A percentile compares a stretch with the other conserved stretches of the same genome.
Conservation (phyloP, 2,329 filamentous ascomycete species). For the Aspergillus neoniger region DNA sequence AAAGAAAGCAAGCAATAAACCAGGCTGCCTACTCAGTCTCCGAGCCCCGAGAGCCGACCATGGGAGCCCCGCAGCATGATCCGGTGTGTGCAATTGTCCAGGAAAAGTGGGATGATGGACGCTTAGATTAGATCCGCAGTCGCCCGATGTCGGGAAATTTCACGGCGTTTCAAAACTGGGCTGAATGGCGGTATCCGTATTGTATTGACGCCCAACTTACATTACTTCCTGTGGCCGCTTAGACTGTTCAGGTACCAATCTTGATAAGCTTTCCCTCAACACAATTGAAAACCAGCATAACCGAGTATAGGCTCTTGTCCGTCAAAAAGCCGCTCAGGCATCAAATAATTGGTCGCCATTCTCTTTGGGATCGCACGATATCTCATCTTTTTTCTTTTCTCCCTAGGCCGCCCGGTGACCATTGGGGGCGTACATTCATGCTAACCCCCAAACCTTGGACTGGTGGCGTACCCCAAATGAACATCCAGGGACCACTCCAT, state of each 20-base stretch:
- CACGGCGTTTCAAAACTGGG: neutral
- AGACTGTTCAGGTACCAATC: neutral
- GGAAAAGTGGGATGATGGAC: constrained; percentile 14
- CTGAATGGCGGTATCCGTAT: neutral
- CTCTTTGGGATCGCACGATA: too few relatives aligned
- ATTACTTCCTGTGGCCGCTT: neutral
- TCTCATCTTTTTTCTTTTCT: neutral
- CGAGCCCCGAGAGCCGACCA: constrained; percentile 1
- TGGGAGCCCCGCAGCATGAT: constrained; percentile 7
- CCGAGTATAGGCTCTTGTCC: too few relatives aligned
- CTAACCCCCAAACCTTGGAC: neutral
- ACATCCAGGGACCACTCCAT: neutral
- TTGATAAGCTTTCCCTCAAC: neutral
- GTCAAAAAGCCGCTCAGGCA: neutral
- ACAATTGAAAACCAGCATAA: too few relatives aligned
- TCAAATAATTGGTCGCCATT: neutral
- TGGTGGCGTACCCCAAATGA: neutral
- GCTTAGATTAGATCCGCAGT: constrained; percentile 26
- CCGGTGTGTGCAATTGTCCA: constrained; percentile 10
- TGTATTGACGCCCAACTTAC: neutral
- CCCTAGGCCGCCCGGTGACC: neutral
- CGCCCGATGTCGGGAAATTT: constrained; percentile 26
- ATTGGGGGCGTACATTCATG: neutral
- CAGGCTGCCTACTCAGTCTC: neutral
- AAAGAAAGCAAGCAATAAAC: neutral